A percentile compares a stretch with the other conserved stretches of the same genome.
These are phyloP conservation scores for Plasmopara muralis DNA, from an alignment of 352 stramenopile species.

Conservation along the genomic window DNA sequence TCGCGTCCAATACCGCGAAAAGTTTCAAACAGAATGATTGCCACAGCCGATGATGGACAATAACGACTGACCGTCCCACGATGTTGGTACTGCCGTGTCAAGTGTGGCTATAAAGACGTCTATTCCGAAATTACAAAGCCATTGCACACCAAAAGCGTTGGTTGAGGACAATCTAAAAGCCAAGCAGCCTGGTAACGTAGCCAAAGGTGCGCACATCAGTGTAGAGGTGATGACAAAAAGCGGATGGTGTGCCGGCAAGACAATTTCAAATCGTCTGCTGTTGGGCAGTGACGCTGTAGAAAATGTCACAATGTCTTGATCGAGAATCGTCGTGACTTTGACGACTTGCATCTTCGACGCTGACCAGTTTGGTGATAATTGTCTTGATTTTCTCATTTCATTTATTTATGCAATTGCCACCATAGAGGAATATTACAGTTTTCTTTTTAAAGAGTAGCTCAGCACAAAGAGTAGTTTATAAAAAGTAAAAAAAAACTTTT, in stretches of 20 bases:
- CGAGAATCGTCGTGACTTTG: slow-evolving; percentile 17
- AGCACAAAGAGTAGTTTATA: too few species aligned
- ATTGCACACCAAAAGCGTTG: slow-evolving; percentile 18
- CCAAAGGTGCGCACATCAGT: slow-evolving; percentile 28
- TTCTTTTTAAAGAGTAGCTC: too few species aligned
- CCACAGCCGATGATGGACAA: too few species aligned
- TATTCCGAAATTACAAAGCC: slow-evolving; percentile 24
- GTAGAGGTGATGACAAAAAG: slow-evolving; percentile 30
- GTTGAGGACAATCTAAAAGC: slow-evolving; percentile 1
- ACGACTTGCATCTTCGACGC: slow-evolving; percentile 19
- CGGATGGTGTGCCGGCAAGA: slow-evolving; percentile 26
- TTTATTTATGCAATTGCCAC: too few species aligned
- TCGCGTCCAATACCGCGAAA: too few species aligned
- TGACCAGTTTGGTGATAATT: too few species aligned
- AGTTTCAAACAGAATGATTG: too few species aligned
- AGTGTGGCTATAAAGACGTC: slow-evolving; percentile 23
- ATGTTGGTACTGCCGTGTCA: slow-evolving; percentile 30
- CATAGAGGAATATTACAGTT: too few species aligned
- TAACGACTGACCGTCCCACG: too few species aligned
- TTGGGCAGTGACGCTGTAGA: slow-evolving; percentile 29
- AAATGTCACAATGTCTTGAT: slow-evolving; percentile 19
- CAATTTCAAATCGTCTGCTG: slow-evolving; percentile 25
- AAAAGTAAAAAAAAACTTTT: too few species aligned
- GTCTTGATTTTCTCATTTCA: too few species aligned
- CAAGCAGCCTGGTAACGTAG: slow-evolving; percentile 25